phyloP scores from a whole-genome alignment of 2,329 filamentous ascomycete genomes.

The Sporothrix schenckii region DNA sequence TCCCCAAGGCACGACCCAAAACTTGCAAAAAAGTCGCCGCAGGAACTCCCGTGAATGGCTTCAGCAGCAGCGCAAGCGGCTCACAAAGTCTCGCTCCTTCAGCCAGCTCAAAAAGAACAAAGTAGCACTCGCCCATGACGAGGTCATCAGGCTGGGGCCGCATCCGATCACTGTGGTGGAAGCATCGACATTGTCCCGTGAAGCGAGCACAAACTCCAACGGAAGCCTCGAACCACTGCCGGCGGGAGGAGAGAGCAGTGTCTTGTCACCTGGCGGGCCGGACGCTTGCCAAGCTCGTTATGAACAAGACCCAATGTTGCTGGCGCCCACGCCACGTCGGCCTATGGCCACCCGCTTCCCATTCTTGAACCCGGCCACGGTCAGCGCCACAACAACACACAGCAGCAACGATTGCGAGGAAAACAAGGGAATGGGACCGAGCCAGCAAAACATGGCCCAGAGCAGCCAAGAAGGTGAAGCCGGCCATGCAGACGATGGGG shows the following conservation, averaged over 20 bases:
- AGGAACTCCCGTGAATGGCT: conserved; percentile 14
- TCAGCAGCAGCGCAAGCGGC: neutral
- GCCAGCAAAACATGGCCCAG: neutral
- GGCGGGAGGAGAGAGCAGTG: neutral
- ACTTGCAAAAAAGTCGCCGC: neutral
- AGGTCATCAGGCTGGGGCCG: neutral
- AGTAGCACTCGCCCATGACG: neutral
- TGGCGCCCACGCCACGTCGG: conserved; percentile 29
- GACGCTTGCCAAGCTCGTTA: neutral
- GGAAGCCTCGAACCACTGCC: neutral
- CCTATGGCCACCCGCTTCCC: conserved; percentile 24
- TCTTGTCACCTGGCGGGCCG: neutral
- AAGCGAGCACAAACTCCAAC: neutral
- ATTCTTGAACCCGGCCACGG: neutral
- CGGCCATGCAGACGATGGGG: neutral
- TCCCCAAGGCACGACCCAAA: neutral
- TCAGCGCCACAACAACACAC: neutral
- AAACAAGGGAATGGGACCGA: neutral
- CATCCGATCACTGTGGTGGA: conserved; percentile 3
- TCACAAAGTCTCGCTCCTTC: neutral
- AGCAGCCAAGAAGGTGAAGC: neutral
- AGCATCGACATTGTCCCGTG: conserved; percentile 11
- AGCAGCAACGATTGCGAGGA: conserved; percentile 1
- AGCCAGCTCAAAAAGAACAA: conserved; percentile 1
- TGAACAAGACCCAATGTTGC: conserved; percentile 8